A percentile compares a stretch with the other conserved stretches of the same genome.
phyloP scores from a whole-genome alignment of 352 stramenopile species.

The Thraustochytrium striatum region DNA sequence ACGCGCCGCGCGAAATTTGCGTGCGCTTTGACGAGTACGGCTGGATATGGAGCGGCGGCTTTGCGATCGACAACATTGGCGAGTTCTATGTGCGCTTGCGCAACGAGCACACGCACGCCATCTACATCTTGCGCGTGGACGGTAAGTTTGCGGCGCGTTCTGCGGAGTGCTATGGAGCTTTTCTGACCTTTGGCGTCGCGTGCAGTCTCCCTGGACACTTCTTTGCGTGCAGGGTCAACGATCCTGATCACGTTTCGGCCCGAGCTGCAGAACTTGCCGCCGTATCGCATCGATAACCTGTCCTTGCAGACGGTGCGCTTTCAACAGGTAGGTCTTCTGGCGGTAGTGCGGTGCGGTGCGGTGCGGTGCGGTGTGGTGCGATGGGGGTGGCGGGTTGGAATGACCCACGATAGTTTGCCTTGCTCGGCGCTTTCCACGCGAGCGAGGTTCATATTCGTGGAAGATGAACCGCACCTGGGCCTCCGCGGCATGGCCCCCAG shows the following conservation, averaged over 20 bases:
- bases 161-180: no score
- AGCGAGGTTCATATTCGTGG: neutral
- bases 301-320: constrained; percentile 28
- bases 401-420: constrained; percentile 9
- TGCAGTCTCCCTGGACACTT: no score
- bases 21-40: constrained; percentile 45
- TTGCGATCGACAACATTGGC: constrained; percentile 40
- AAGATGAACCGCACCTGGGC: neutral
- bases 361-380: neutral
- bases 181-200: no score
- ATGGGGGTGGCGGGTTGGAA: neutral
- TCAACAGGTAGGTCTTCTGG: constrained; percentile 32
- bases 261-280: constrained; percentile 4
- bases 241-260: constrained; percentile 41
- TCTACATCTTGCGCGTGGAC: constrained; percentile 38
- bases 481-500: no score
- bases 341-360: neutral
- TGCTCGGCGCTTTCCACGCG: neutral
- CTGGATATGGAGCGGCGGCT: constrained; percentile 44
- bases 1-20: constrained; percentile 34
- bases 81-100: constrained; percentile 37
- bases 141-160: neutral
- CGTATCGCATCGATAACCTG: constrained; percentile 38
- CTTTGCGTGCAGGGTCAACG: constrained; percentile 1
- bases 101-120: constrained; percentile 38